Conservation (phyloP, 208 protist species). For the Trichomonas vaginalis region DNA sequence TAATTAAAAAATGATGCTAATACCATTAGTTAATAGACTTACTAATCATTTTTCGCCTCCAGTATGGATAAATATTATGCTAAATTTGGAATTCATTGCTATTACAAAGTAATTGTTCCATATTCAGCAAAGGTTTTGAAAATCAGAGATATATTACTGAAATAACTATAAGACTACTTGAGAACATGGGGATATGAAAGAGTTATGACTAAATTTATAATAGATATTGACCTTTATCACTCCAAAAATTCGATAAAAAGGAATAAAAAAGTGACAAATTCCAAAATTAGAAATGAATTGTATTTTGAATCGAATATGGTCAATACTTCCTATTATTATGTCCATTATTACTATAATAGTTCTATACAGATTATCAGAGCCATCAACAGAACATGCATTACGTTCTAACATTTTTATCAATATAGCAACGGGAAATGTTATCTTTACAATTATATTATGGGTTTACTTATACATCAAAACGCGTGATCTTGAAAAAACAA, state of each 20-base stretch:
- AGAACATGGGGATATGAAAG: no score
- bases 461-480: background rate
- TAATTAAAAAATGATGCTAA: no score
- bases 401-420: background rate
- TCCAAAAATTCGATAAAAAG: background rate
- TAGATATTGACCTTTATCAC: background rate
- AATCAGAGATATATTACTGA: no score
- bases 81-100: no score
- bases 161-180: no score
- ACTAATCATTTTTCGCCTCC: no score
- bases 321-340: background rate
- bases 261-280: background rate
- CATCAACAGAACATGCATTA: background rate
- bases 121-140: no score
- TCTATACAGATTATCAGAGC: background rate
- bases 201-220: no score
- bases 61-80: no score
- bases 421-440: background rate
- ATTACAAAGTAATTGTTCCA: no score
- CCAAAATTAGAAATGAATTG: background rate
- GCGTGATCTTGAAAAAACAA: background rate
- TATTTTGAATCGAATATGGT: background rate
- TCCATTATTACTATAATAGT: background rate
- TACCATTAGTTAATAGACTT: no score
- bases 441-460: background rate